Evolutionary conservation across 192 early-diverging fungal species (phyloP).

Genomic region (Coemansia sp.): DNA sequence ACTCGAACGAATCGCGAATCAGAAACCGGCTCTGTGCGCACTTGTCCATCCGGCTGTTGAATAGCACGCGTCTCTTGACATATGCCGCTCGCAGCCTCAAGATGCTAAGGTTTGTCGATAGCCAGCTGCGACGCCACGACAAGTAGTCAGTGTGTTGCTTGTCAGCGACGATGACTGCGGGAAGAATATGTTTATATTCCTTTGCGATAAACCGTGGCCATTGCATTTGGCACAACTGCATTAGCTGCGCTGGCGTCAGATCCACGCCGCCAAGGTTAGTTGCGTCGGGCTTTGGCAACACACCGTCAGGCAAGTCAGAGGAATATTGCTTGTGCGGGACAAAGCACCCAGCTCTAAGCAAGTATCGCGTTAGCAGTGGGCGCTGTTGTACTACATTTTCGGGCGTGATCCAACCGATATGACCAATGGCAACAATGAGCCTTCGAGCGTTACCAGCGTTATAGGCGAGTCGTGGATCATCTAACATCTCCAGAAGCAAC

Average conservation of each 20-base stretch:
- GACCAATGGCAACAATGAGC: constrained; percentile 19
- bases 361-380: constrained; percentile 15
- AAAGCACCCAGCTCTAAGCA: constrained; percentile 12
- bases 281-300: neutral
- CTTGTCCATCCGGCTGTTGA: constrained; percentile 11
- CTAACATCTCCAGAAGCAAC: constrained; percentile 38
- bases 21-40: constrained; percentile 16
- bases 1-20: constrained; percentile 22
- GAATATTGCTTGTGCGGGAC: neutral
- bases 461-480: constrained; percentile 25
- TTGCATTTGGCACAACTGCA: constrained; percentile 30
- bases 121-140: constrained; percentile 25
- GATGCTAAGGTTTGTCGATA: constrained; percentile 22
- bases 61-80: constrained; percentile 19
- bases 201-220: constrained; percentile 36
- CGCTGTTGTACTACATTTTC: constrained; percentile 26
- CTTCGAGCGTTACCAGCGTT: neutral
- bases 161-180: neutral
- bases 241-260: constrained; percentile 23
- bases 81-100: constrained; percentile 19
- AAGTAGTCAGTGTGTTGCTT: neutral
- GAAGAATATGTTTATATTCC: constrained; percentile 14
- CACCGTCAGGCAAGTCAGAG: neutral
- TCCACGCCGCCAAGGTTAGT: neutral
- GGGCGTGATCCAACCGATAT: constrained; percentile 30